Conservation (phyloP, 2,329 filamentous ascomycete species). For the Ophiocordyceps camponoti-floridani region DNA sequence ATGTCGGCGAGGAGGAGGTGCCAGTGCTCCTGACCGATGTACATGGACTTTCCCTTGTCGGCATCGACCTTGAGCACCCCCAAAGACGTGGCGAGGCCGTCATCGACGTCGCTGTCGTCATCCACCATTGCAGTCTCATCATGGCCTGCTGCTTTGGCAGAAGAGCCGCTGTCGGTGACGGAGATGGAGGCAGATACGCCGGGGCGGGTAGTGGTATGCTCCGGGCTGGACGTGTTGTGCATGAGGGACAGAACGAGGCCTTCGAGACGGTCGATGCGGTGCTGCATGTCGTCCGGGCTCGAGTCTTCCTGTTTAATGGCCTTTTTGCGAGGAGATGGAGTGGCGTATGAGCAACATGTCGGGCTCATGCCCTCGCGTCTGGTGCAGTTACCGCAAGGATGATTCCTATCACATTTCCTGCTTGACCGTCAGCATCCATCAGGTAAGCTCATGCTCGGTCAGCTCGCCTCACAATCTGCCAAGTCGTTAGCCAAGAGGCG, state of each 20-base stretch:
- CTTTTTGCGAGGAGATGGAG: constrained; percentile 54
- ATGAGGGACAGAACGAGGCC: constrained; percentile 82
- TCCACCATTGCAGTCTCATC: constrained; percentile 38
- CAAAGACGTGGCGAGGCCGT: constrained; percentile 51
- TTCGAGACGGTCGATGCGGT: constrained; percentile 88
- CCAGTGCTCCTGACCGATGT: constrained; percentile 73
- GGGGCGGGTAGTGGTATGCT: constrained; percentile 16
- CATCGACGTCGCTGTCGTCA: constrained; percentile 53
- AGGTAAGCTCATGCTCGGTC: neutral
- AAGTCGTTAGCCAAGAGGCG: constrained; percentile 2
- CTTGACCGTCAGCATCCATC: neutral
- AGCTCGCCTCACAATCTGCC: constrained; percentile 17
- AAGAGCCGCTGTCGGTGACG: constrained; percentile 24
- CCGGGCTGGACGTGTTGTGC: constrained; percentile 55
- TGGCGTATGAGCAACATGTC: constrained; percentile 69
- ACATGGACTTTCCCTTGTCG: constrained; percentile 62
- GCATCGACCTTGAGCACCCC: constrained; percentile 69
- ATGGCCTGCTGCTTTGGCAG: constrained; percentile 32
- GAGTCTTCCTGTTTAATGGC: constrained; percentile 41
- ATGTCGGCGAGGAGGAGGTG: constrained; percentile 66
- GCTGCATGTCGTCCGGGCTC: constrained; percentile 91
- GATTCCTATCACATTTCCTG: constrained; percentile 82
- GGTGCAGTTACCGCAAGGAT: constrained; percentile 87
- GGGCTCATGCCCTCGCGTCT: constrained; percentile 76
- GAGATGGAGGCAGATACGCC: constrained; percentile 18